phyloP scores from a whole-genome alignment of 1,139 yeast species.

The Pichia sp. region DNA sequence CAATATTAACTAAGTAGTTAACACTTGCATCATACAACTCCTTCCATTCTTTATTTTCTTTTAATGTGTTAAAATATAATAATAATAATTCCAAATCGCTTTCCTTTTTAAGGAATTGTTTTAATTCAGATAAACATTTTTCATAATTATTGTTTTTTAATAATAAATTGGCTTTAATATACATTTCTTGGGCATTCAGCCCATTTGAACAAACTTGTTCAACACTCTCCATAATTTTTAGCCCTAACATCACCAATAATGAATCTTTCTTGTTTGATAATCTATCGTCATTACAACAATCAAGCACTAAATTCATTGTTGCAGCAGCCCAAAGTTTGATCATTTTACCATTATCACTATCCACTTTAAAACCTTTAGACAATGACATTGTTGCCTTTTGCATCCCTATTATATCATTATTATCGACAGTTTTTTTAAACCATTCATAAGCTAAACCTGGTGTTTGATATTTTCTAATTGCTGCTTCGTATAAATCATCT shows the following conservation, averaged over 20 bases:
- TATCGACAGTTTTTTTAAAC: constrained; percentile 39
- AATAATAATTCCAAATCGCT: constrained; percentile 54
- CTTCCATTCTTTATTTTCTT: constrained; percentile 37
- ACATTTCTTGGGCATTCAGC: constrained; percentile 51
- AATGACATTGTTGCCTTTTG: constrained; percentile 44
- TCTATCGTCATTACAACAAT: constrained; percentile 24
- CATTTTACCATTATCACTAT: constrained; percentile 26
- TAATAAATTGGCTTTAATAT: constrained; percentile 44
- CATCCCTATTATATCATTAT: constrained; percentile 35
- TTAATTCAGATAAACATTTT: constrained; percentile 31
- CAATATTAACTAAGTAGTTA: constrained; percentile 36
- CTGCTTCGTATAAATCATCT: constrained; percentile 47
- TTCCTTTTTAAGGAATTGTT: constrained; percentile 33
- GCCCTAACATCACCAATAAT: constrained; percentile 51
- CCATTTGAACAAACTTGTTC: constrained; percentile 36
- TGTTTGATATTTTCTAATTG: constrained; percentile 50
- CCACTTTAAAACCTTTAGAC: constrained; percentile 27
- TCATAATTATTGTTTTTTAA: constrained; percentile 31
- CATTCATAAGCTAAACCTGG: constrained; percentile 40
- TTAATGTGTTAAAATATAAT: constrained; percentile 42
- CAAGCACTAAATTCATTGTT: constrained; percentile 31
- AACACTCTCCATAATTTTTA: constrained; percentile 40
- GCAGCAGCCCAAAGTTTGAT: constrained; percentile 46
- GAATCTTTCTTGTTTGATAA: constrained; percentile 34
- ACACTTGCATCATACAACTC: constrained; percentile 33